phyloP scores from a whole-genome alignment of 106 monocot species.

The Dendrobium nobile region DNA sequence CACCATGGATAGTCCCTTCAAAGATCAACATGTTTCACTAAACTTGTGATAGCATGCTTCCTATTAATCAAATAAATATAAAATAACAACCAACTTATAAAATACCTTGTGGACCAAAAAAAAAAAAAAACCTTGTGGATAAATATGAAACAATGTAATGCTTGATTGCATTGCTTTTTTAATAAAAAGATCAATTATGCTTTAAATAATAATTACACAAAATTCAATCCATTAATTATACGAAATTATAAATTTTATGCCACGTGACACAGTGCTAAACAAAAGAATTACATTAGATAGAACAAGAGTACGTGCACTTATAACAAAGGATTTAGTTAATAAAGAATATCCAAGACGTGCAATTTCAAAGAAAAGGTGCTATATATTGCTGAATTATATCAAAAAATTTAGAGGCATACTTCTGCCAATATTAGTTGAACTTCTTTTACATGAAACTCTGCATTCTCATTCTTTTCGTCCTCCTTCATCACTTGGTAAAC shows the following conservation, averaged over 20 bases:
- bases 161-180: not conserved
- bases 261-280: not conserved
- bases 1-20: not conserved
- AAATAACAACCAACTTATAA: not conserved
- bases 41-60: not conserved
- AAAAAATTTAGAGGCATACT: slow-evolving; percentile 24
- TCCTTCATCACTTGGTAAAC: slow-evolving; percentile 57
- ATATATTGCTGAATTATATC: not conserved
- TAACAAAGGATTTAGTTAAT: not conserved
- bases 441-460: slow-evolving; percentile 70
- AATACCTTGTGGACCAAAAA: not conserved
- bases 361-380: not conserved
- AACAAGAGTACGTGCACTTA: not conserved
- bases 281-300: not conserved
- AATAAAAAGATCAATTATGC: not conserved
- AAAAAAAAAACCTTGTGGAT: not conserved
- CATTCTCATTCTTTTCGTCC: slow-evolving; percentile 63
- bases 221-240: not conserved
- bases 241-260: not conserved
- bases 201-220: not conserved
- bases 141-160: not conserved
- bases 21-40: not conserved
- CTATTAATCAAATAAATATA: not conserved
- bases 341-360: not conserved
- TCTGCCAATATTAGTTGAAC: slow-evolving; percentile 72